A percentile compares a stretch with the other conserved stretches of the same genome.
These are phyloP conservation scores for Hypocrella siamensis DNA, from an alignment of 2,329 filamentous ascomycete genomes.

Conservation along the genomic window DNA sequence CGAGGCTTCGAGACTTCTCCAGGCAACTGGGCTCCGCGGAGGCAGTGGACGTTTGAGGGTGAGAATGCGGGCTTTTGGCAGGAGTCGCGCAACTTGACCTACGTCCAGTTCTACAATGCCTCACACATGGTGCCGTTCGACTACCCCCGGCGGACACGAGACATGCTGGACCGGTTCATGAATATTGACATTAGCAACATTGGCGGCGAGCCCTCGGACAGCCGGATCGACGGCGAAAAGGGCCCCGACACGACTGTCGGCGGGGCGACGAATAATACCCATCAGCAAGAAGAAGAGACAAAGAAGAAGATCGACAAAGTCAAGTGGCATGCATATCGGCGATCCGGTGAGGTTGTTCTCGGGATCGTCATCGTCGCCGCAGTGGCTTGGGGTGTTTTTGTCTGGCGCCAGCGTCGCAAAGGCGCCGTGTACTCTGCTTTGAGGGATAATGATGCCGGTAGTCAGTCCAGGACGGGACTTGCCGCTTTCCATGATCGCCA, in stretches of 20 bases:
- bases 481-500: conserved; percentile 33
- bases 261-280: conserved; percentile 39
- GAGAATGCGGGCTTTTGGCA: conserved; percentile 85
- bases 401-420: conserved; percentile 47
- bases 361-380: conserved; percentile 66
- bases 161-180: conserved; percentile 97
- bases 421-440: conserved; percentile 39
- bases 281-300: conserved; percentile 38
- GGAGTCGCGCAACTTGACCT: conserved; percentile 85
- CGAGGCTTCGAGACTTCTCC: conserved; percentile 81
- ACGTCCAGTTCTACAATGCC: conserved; percentile 87
- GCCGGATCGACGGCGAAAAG: conserved; percentile 72
- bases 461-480: conserved; percentile 19
- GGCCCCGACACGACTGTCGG: conserved; percentile 64
- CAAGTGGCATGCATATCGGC: conserved; percentile 78
- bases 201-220: conserved; percentile 65
- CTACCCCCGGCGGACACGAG: conserved; percentile 67
- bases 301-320: conserved; percentile 64
- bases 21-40: conserved; percentile 80
- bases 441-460: conserved; percentile 19
- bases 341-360: conserved; percentile 73
- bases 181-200: conserved; percentile 81
- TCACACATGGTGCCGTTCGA: conserved; percentile 99
- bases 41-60: conserved; percentile 87
- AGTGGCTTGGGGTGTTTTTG: conserved; percentile 55